phyloP scores from a whole-genome alignment of 1,139 yeast genomes.

The Yamadazyma sp. region DNA sequence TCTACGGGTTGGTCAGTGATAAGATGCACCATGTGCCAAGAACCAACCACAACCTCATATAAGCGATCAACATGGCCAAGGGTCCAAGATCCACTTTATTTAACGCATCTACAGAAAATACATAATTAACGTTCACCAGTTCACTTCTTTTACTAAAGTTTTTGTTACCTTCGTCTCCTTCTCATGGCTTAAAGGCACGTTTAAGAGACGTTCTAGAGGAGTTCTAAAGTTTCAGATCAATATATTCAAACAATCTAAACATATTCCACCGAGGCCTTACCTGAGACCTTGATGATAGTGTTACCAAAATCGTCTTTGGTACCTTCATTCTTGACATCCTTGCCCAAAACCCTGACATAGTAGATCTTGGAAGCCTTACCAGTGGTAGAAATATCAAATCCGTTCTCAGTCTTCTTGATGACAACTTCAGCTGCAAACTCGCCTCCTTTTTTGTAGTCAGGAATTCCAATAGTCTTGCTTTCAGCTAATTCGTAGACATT shows the following conservation, averaged over 20 bases:
- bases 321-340: slow-evolving; percentile 15
- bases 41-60: slow-evolving; percentile 16
- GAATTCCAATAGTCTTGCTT: slow-evolving; percentile 17
- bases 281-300: slow-evolving; percentile 17
- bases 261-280: slow-evolving; percentile 17
- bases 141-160: no score
- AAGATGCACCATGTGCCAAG: slow-evolving; percentile 28
- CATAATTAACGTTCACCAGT: no score
- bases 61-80: no score
- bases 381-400: slow-evolving; percentile 15
- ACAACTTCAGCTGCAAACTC: slow-evolving; percentile 15
- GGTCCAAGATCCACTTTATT: no score
- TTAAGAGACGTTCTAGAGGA: no score
- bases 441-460: slow-evolving; percentile 21
- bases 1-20: slow-evolving; percentile 23
- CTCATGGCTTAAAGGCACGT: no score
- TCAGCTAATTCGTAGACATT: slow-evolving; percentile 17
- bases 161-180: no score
- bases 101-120: no score
- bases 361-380: slow-evolving; percentile 17
- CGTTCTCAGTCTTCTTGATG: slow-evolving; percentile 14
- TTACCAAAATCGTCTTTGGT: slow-evolving; percentile 18
- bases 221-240: background rate
- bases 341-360: slow-evolving; percentile 19
- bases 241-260: slow-evolving; percentile 5